Evolutionary conservation across 108 stramenopile species (phyloP).

Genomic region (Phaeodactylum tricornutum): DNA sequence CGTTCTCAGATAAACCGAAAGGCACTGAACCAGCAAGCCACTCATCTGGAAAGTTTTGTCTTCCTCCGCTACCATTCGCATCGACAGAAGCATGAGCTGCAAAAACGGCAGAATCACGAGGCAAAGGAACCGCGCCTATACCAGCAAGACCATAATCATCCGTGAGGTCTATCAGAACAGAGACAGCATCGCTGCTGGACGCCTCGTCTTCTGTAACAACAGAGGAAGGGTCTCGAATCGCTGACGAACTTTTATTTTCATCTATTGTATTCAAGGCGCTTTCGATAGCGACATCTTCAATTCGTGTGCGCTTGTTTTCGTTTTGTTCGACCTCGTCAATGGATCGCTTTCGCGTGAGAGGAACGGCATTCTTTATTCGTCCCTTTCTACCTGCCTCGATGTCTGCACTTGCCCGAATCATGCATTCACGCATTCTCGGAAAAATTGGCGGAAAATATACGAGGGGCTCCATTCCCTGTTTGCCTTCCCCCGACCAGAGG

Average conservation of each 20-base stretch:
- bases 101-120: constrained; percentile 8
- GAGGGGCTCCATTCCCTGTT: constrained; percentile 44
- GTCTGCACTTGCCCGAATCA: background rate
- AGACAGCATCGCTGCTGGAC: constrained; percentile 1
- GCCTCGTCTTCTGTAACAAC: constrained; percentile 9
- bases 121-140: constrained; percentile 17
- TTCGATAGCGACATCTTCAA: background rate
- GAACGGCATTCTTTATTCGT: too few relatives aligned
- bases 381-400: too few relatives aligned
- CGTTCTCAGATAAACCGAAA: background rate
- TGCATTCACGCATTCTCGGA: constrained; percentile 19
- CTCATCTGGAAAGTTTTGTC: background rate
- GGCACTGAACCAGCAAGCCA: background rate
- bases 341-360: background rate
- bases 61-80: background rate
- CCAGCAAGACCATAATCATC: constrained; percentile 42
- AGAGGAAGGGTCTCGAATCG: background rate
- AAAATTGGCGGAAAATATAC: constrained; percentile 62
- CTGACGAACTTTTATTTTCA: too few relatives aligned
- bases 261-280: too few relatives aligned
- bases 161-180: constrained; percentile 5
- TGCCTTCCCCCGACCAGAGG: constrained; percentile 26
- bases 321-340: too few relatives aligned
- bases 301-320: background rate
- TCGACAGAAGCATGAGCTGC: background rate